phyloP scores from a whole-genome alignment of 352 stramenopile species.

The Phytophthora ramorum region DNA sequence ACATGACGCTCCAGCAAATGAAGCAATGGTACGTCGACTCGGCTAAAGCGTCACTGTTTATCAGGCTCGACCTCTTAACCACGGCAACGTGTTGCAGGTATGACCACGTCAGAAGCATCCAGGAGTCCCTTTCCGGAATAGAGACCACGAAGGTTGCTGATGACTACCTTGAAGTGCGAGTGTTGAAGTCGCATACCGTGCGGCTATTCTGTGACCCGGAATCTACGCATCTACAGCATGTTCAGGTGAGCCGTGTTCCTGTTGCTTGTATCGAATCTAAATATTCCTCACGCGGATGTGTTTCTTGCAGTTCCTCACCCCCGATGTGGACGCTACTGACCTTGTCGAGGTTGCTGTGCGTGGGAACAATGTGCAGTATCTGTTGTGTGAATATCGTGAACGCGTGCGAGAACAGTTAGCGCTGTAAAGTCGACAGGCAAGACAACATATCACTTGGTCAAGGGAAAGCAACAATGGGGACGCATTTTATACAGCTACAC shows the following conservation, averaged over 20 bases:
- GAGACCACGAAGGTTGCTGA: slow-evolving; percentile 63
- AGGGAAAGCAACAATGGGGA: slow-evolving; percentile 17
- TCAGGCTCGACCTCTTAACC: background rate
- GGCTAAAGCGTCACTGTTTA: background rate
- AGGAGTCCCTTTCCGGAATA: slow-evolving; percentile 59
- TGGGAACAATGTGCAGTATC: slow-evolving; percentile 63
- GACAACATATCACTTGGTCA: background rate
- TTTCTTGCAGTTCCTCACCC: slow-evolving; percentile 9
- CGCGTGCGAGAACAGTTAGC: slow-evolving; percentile 39
- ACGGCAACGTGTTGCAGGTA: slow-evolving; percentile 46
- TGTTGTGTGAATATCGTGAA: slow-evolving; percentile 69
- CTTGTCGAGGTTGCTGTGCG: slow-evolving; percentile 62
- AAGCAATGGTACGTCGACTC: slow-evolving; percentile 61
- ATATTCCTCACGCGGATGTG: slow-evolving; percentile 2
- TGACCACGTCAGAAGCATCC: slow-evolving; percentile 63
- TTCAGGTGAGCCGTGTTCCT: slow-evolving; percentile 53
- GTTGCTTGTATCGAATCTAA: background rate
- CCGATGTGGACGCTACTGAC: slow-evolving; percentile 42
- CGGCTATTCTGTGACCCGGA: slow-evolving; percentile 68
- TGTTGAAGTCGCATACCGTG: slow-evolving; percentile 59
- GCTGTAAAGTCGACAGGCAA: slow-evolving; percentile 6
- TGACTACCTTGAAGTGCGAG: slow-evolving; percentile 66
- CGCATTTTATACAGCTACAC: slow-evolving; percentile 21
- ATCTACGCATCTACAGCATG: slow-evolving; percentile 55
- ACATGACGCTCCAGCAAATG: slow-evolving; percentile 74